Conservation (phyloP, 2,329 filamentous ascomycete species). For the Talaromyces sp. region DNA sequence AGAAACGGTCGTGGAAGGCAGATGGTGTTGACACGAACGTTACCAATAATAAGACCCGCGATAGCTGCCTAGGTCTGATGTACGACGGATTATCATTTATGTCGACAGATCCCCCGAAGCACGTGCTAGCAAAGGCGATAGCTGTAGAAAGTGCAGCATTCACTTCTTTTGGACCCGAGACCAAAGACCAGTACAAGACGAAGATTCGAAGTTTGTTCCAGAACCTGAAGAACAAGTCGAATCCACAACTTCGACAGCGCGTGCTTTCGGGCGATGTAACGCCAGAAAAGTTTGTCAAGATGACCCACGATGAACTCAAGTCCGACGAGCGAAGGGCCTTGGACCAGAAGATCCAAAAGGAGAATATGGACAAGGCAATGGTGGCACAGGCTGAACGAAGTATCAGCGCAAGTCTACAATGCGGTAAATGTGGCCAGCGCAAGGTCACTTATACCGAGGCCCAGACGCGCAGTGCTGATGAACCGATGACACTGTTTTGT, state of each 20-base stretch:
- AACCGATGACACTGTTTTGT: constrained; percentile 62
- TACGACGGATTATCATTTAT: constrained; percentile 87
- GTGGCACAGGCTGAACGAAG: constrained; percentile 88
- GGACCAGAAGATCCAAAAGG: constrained; percentile 73
- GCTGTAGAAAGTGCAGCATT: constrained; percentile 76
- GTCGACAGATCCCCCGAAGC: constrained; percentile 56
- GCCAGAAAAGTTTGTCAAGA: constrained; percentile 71
- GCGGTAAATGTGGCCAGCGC: constrained; percentile 87
- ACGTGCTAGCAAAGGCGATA: constrained; percentile 64
- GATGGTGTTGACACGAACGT: constrained; percentile 76
- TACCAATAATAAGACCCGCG: constrained; percentile 69
- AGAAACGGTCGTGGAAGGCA: constrained; percentile 77
- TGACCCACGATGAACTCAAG: constrained; percentile 89
- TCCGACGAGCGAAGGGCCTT: constrained; percentile 74
- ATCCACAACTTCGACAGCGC: constrained; percentile 69
- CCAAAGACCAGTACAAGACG: constrained; percentile 68
- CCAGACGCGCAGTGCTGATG: constrained; percentile 91
- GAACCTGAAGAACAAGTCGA: constrained; percentile 91
- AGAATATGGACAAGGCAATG: constrained; percentile 98
- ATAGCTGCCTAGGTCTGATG: constrained; percentile 84
- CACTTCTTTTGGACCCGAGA: constrained; percentile 66
- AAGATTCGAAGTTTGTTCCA: constrained; percentile 92
- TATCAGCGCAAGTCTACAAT: constrained; percentile 82
- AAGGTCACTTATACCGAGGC: constrained; percentile 96
- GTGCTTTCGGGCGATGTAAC: constrained; percentile 73